phyloP scores from a whole-genome alignment of 2,329 filamentous ascomycete genomes.

The Clonostachys rosea region DNA sequence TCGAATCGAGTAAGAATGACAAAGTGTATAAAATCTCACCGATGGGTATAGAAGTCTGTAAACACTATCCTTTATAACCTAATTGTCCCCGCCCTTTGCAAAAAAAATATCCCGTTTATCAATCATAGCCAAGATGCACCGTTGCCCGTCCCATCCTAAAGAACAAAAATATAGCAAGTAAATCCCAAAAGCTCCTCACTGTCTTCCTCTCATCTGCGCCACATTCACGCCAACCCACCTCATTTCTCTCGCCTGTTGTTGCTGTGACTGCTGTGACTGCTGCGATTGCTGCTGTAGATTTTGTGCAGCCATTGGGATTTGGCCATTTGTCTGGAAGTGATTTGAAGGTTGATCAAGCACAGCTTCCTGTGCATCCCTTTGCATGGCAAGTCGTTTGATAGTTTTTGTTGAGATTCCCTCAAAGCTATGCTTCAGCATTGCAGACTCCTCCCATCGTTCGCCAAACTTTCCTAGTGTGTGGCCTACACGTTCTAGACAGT shows the following conservation, averaged over 20 bases:
- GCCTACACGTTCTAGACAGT: conserved; percentile 47
- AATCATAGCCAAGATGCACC: too few relatives aligned
- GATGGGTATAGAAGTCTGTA: too few relatives aligned
- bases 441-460: conserved; percentile 53
- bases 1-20: too few relatives aligned
- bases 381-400: conserved; percentile 33
- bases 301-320: conserved; percentile 14
- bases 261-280: conserved; percentile 9
- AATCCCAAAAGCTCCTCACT: too few relatives aligned
- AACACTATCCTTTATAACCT: too few relatives aligned
- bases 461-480: conserved; percentile 52
- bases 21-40: too few relatives aligned
- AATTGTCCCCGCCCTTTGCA: background rate
- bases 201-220: conserved; percentile 25
- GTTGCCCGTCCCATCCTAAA: too few relatives aligned
- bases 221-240: conserved; percentile 41
- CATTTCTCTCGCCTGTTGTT: conserved; percentile 23
- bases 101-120: too few relatives aligned
- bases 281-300: conserved; percentile 14
- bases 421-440: conserved; percentile 48
- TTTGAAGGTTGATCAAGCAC: conserved; percentile 17
- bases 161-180: too few relatives aligned
- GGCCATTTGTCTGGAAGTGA: conserved; percentile 12
- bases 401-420: conserved; percentile 41
- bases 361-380: conserved; percentile 23